A percentile compares a stretch with the other conserved stretches of the same genome.
Conservation (phyloP, 2,329 filamentous ascomycete genomes). For the Hortaea sp. region DNA sequence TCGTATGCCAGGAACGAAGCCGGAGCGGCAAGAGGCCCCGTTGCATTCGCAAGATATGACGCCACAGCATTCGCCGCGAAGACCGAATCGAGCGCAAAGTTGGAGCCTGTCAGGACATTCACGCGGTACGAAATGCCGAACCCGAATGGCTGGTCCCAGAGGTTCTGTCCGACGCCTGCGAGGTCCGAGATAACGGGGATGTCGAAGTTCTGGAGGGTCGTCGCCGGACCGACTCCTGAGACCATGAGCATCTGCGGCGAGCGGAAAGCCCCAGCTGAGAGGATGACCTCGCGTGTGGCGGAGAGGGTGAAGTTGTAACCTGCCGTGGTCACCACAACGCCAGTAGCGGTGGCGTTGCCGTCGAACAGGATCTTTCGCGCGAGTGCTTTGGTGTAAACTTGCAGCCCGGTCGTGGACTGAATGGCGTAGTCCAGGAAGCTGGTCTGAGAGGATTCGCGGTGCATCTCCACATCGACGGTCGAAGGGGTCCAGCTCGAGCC, state of each 20-base stretch:
- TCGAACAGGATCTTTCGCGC: constrained; percentile 25
- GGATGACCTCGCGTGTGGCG: constrained; percentile 30
- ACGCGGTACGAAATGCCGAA: background rate
- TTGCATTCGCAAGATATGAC: constrained; percentile 9
- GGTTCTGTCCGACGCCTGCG: constrained; percentile 21
- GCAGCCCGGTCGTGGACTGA: constrained; percentile 17
- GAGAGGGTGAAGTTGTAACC: constrained; percentile 16
- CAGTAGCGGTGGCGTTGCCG: constrained; percentile 18
- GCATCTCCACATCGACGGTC: constrained; percentile 17
- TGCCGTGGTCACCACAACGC: constrained; percentile 18
- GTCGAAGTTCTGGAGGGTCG: constrained; percentile 19
- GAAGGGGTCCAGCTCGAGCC: constrained; percentile 9
- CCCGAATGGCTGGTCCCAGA: background rate
- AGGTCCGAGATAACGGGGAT: constrained; percentile 20
- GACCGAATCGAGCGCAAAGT: background rate
- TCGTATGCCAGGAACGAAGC: constrained; percentile 10
- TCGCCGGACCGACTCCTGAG: constrained; percentile 20
- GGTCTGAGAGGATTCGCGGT: constrained; percentile 16
- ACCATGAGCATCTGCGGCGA: constrained; percentile 30
- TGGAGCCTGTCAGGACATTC: background rate
- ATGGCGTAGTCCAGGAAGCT: constrained; percentile 20
- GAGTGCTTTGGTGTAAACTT: constrained; percentile 24
- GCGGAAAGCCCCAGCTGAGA: constrained; percentile 35
- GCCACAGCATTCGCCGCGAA: constrained; percentile 3
- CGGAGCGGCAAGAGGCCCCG: constrained; percentile 14